These are phyloP conservation scores for Arctostaphylos glauca DNA, from an alignment of 148 eudicot genomes.

Conservation along the genomic window DNA sequence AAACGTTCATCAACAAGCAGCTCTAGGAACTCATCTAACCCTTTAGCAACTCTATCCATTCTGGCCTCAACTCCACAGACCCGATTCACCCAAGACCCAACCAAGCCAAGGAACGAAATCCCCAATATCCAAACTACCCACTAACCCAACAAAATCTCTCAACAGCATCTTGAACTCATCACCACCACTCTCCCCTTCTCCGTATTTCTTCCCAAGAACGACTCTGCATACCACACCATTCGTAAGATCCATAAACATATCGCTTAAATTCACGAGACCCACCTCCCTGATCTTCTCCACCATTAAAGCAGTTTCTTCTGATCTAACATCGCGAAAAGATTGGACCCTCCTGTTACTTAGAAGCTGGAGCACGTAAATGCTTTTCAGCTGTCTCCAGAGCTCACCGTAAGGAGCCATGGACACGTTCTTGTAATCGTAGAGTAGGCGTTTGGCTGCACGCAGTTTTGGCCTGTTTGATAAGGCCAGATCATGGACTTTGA, in stretches of 20 bases:
- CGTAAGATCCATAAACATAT: conserved; percentile 16
- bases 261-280: conserved; percentile 24
- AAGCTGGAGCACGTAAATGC: conserved; percentile 9
- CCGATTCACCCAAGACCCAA: conserved; percentile 34
- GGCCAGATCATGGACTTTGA: conserved; percentile 36
- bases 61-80: conserved; percentile 25
- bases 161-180: conserved; percentile 27
- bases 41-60: conserved; percentile 21
- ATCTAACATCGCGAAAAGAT: background rate
- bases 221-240: conserved; percentile 31
- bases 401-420: conserved; percentile 8
- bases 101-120: conserved; percentile 38
- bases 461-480: conserved; percentile 35
- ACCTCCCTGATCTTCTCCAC: conserved; percentile 13
- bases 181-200: conserved; percentile 21
- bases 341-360: conserved; percentile 10
- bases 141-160: conserved; percentile 23
- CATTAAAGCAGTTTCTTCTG: background rate
- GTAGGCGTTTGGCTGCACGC: background rate
- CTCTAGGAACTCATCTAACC: conserved; percentile 28
- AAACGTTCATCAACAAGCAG: conserved; percentile 18
- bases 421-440: conserved; percentile 11
- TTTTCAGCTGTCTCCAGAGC: conserved; percentile 11
- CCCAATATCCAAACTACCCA: conserved; percentile 28
- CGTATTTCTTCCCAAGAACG: conserved; percentile 33